Base-by-base conservation (phyloP, 148 eudicot species). In the Silene latifolia region DNA sequence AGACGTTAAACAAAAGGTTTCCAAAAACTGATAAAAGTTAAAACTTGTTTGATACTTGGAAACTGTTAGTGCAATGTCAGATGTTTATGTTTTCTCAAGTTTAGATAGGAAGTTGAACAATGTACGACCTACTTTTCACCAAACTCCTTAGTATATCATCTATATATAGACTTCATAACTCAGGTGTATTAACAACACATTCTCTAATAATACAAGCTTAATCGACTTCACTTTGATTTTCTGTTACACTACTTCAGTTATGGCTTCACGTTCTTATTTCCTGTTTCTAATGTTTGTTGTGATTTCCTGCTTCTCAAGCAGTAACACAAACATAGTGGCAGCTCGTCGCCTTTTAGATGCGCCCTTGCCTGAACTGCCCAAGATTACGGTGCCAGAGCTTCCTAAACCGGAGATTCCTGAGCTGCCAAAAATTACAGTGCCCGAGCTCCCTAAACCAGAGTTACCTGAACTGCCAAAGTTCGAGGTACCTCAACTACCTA, bases 261-360 rank as follows among this genome's bases (percentile, higher is more conserved):
- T 74, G 77, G 62, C 29, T 48, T 17, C 62, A 11, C 77, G 60
- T 0, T 64, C 13, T 21, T 29, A 15, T 10, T 35, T 64, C 8
- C 1, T 74, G 46, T 35, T 48, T 73, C 6, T 62, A 14, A 13
- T 74, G 69, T 17, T 63, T 51, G 58, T 64, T 11, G 70, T 61
- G n/a, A 19, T 67, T 67, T 67, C 20, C 5, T 74, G 70, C 62
- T 7, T 74, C 14, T 18, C 10, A 20, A 48, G 62, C 24, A 65
- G 42, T 6, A 25, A 11, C 29, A 72, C 64, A 56, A 58, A 11
- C 56, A 44, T 57, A 3, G 47, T 70, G 39, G 64, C 35, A 35
- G 82, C 76, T 75, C 75, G 79, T 1, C 79, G 76, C 25, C 79
- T 80, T 71, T 27, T 75, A 12, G 82, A 80, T 14, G 23, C 60